Evolutionary conservation across 768 basidiomycete species (phyloP).

Genomic region (Myochromella boudieri): DNA sequence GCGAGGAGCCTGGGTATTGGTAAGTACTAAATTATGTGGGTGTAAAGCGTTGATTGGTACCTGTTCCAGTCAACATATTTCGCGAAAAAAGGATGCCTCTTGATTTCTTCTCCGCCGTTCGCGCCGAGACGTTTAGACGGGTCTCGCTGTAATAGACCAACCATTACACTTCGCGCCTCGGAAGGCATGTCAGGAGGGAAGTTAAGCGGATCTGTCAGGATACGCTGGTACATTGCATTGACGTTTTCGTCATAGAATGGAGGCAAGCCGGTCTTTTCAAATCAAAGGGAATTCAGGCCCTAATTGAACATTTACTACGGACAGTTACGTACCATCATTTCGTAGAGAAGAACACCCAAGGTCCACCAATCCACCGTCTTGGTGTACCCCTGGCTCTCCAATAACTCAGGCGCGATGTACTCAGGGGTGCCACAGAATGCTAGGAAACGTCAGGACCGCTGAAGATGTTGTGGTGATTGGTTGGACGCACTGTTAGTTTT

Average conservation of each 20-base stretch:
- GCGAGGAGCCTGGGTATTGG: conserved; percentile 59
- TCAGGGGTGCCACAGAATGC: conserved; percentile 99
- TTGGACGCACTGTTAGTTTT: conserved; percentile 87
- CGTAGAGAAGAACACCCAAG: conserved; percentile 91
- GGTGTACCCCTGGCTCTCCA: conserved; percentile 95
- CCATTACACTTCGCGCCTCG: conserved; percentile 90
- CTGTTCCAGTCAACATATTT: conserved; percentile 91
- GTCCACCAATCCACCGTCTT: conserved; percentile 99
- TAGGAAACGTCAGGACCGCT: conserved; percentile 24
- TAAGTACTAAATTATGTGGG: neutral
- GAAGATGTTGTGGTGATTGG: neutral
- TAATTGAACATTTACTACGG: conserved; percentile 10
- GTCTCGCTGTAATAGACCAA: conserved; percentile 84
- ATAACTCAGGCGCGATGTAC: conserved; percentile 96
- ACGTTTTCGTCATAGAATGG: conserved; percentile 99
- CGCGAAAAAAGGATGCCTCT: conserved; percentile 92
- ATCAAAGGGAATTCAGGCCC: neutral
- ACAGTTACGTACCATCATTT: conserved; percentile 76
- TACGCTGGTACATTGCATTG: conserved; percentile 96
- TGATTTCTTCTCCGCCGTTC: conserved; percentile 94
- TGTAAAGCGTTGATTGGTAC: conserved; percentile 29
- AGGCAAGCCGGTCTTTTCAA: conserved; percentile 81
- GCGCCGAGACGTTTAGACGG: conserved; percentile 86
- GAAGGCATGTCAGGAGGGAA: conserved; percentile 88
- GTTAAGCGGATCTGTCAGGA: conserved; percentile 87